Conservation (phyloP, 805 yeast genomes). For the Saccharomycopsis fodiens region DNA sequence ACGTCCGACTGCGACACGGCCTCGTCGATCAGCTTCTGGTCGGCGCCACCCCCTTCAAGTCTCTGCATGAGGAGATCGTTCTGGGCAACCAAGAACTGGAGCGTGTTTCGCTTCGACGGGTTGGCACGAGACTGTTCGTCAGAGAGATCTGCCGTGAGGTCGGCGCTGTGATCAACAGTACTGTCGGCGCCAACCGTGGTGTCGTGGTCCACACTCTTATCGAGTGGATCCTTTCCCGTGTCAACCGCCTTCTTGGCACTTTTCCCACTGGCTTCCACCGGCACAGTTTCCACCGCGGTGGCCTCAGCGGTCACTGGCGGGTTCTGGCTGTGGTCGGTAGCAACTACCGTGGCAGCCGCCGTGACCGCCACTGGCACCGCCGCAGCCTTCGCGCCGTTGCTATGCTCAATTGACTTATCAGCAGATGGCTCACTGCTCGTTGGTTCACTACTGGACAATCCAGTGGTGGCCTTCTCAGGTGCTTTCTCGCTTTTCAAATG, state of each 20-base stretch:
- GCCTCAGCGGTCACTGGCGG: neutral
- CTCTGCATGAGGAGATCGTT: neutral
- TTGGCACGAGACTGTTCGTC: neutral
- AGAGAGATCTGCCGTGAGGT: too few relatives aligned
- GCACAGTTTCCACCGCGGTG: neutral
- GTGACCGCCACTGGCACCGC: neutral
- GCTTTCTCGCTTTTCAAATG: too few relatives aligned
- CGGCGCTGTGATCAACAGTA: too few relatives aligned
- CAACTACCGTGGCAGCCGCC: too few relatives aligned
- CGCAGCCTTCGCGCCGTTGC: neutral
- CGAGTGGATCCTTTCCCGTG: neutral
- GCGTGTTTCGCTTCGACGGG: neutral
- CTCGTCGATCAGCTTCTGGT: neutral
- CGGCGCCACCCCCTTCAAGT: neutral
- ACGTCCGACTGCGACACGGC: neutral
- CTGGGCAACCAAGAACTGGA: conserved; percentile 3
- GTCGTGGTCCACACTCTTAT: neutral
- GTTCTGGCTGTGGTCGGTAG: neutral
- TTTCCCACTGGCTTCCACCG: neutral
- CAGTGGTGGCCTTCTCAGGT: too few relatives aligned
- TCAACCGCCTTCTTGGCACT: neutral
- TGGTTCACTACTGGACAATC: too few relatives aligned
- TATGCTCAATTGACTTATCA: too few relatives aligned
- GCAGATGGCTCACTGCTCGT: too few relatives aligned
- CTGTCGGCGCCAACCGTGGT: neutral